Percentiles rank a stretch among this genome's conserved stretches.
phyloP scores from a whole-genome alignment of 495 filamentous ascomycete species.

The Aspergillus leporis region DNA sequence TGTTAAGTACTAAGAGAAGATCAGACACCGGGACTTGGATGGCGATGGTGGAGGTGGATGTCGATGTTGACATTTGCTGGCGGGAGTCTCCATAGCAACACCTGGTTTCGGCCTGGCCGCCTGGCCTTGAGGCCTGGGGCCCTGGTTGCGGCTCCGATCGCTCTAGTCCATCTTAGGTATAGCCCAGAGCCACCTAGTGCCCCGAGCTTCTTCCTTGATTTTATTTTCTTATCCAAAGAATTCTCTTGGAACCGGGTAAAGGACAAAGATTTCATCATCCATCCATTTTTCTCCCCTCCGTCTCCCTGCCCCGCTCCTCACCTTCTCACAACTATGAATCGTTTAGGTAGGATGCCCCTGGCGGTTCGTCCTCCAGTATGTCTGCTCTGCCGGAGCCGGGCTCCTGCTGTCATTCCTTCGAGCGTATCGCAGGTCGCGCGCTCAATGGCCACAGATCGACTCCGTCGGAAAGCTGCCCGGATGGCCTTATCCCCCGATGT shows the following conservation, averaged over 20 bases:
- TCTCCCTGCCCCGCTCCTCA: conserved; percentile 2
- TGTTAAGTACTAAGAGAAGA: conserved; percentile 10
- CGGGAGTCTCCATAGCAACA: conserved; percentile 45
- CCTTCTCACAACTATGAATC: conserved; percentile 16
- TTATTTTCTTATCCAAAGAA: background rate
- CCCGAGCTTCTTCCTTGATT: conserved; percentile 22
- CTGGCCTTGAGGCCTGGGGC: conserved; percentile 22
- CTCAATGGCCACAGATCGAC: conserved; percentile 40
- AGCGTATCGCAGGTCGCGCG: conserved; percentile 39
- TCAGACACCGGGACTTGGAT: conserved; percentile 11
- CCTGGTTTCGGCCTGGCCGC: conserved; percentile 15
- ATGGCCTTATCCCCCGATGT: conserved; percentile 81
- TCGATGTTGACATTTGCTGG: conserved; percentile 34
- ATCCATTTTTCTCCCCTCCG: conserved; percentile 13
- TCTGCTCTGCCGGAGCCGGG: conserved; percentile 40
- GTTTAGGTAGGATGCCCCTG: conserved; percentile 34
- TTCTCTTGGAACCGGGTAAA: background rate
- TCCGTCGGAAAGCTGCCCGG: conserved; percentile 59
- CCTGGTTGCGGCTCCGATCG: conserved; percentile 27
- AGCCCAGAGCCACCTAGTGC: conserved; percentile 24
- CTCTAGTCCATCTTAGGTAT: conserved; percentile 28
- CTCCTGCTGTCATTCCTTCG: conserved; percentile 18
- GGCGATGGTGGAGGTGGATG: conserved; percentile 11
- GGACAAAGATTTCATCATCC: background rate
- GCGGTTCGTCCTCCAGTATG: conserved; percentile 37